These are phyloP conservation scores for Coelastrella sp. DNA, from an alignment of 139 green algal species.

Conservation along the genomic window DNA sequence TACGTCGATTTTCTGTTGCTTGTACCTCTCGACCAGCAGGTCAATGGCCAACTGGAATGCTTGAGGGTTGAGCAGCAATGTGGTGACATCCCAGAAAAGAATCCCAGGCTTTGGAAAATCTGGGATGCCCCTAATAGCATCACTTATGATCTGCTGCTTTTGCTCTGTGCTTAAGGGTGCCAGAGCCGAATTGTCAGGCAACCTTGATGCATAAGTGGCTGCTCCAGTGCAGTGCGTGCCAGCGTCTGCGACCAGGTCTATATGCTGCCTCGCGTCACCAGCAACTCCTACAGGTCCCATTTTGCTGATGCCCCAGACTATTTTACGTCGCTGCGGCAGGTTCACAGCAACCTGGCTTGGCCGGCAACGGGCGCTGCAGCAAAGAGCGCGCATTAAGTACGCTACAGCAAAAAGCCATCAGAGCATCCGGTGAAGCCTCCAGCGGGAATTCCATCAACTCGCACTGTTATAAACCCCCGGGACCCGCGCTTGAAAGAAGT, in stretches of 20 bases:
- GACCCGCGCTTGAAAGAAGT: no score
- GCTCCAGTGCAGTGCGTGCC: background rate
- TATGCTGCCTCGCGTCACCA: background rate
- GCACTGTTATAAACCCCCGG: no score
- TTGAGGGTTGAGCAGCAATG: slow-evolving; percentile 88
- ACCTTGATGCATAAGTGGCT: background rate
- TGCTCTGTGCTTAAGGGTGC: background rate
- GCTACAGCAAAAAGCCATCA: background rate
- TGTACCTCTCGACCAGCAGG: slow-evolving; percentile 86
- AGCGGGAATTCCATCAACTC: background rate
- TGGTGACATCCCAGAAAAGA: slow-evolving; percentile 98
- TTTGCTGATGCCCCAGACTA: background rate
- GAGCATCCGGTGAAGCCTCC: background rate
- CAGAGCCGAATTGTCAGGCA: background rate
- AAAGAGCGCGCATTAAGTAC: background rate
- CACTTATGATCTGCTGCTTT: slow-evolving; percentile 60
- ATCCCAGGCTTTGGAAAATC: slow-evolving; percentile 96
- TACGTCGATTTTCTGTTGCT: slow-evolving; percentile 82
- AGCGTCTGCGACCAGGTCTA: background rate
- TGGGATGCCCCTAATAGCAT: slow-evolving; percentile 78
- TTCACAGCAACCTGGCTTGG: background rate
- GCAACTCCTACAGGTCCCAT: background rate
- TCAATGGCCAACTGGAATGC: slow-evolving; percentile 92
- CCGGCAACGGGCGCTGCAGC: background rate
- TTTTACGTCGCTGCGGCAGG: background rate